A percentile compares a stretch with the other conserved stretches of the same genome.
These are phyloP conservation scores for Usnea hakonensis DNA, from an alignment of 495 filamentous ascomycete genomes.

Conservation along the genomic window DNA sequence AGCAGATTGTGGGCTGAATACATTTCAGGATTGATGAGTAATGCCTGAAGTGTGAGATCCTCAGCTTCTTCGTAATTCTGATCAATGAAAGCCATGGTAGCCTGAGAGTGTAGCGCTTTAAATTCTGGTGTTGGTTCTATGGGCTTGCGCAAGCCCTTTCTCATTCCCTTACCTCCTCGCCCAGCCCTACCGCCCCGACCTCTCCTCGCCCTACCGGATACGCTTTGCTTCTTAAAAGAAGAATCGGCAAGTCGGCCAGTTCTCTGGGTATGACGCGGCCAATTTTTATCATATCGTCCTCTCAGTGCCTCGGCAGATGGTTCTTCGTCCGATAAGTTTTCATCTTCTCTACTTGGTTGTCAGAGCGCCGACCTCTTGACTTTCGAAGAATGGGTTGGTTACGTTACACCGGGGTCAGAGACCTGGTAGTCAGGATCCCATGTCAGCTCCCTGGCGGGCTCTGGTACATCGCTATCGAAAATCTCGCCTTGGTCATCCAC, in stretches of 20 bases:
- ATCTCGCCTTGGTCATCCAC: background rate
- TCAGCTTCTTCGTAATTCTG: constrained; percentile 57
- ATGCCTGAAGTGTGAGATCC: constrained; percentile 55
- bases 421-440: constrained; percentile 17
- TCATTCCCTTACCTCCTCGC: constrained; percentile 42
- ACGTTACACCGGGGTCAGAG: constrained; percentile 13
- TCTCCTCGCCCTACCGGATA: background rate
- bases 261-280: background rate
- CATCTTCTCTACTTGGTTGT: constrained; percentile 14
- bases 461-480: background rate
- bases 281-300: background rate
- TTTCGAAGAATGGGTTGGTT: background rate
- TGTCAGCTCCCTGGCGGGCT: background rate
- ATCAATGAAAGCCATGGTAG: constrained; percentile 61
- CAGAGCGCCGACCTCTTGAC: background rate
- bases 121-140: constrained; percentile 68
- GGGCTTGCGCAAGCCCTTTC: constrained; percentile 60
- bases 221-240: background rate
- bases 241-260: background rate
- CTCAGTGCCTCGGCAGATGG: background rate
- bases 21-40: constrained; percentile 77
- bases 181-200: constrained; percentile 25
- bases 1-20: constrained; percentile 69
- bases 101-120: constrained; percentile 60
- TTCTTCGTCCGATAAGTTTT: constrained; percentile 15